A percentile compares a stretch with the other conserved stretches of the same genome.
These are phyloP conservation scores for Diaporthe capsici DNA, from an alignment of 2,329 filamentous ascomycete genomes.

Conservation along the genomic window DNA sequence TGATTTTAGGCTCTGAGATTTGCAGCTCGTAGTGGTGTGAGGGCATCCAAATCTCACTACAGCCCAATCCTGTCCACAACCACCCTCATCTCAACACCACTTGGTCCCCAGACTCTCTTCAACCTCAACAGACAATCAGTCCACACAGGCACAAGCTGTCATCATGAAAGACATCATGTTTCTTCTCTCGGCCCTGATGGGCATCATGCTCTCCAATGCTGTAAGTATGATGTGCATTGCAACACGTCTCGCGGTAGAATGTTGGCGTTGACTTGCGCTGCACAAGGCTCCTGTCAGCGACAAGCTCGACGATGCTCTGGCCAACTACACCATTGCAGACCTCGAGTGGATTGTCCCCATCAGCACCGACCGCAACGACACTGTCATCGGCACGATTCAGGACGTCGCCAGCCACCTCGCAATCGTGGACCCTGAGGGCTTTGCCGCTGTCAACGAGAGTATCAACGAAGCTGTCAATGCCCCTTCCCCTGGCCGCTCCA, in stretches of 20 bases:
- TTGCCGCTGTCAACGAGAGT: not conserved
- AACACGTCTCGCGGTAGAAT: not conserved
- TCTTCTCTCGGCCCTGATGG: conserved; percentile 15
- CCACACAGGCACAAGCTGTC: too few species aligned
- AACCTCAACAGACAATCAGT: not conserved
- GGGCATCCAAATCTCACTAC: not conserved
- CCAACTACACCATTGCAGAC: not conserved
- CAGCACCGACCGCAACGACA: not conserved
- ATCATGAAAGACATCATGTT: conserved; percentile 21
- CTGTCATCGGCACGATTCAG: conserved; percentile 20
- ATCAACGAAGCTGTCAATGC: not conserved
- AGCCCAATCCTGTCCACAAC: not conserved
- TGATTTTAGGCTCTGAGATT: not conserved
- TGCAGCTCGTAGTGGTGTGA: not conserved
- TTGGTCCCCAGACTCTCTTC: not conserved
- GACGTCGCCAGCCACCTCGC: conserved; percentile 11
- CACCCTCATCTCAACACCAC: not conserved
- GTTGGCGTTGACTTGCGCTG: not conserved
- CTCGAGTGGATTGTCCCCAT: not conserved
- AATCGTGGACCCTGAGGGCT: not conserved
- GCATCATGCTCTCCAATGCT: conserved; percentile 20
- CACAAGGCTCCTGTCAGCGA: not conserved
- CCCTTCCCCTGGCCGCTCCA: not conserved
- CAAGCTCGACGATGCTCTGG: not conserved
- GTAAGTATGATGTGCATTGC: not conserved